Evolutionary conservation across 495 filamentous ascomycete species (phyloP), one percentile per base, ranked within the genome.

Genomic region (Pyrenopolyporus hunteri): DNA sequence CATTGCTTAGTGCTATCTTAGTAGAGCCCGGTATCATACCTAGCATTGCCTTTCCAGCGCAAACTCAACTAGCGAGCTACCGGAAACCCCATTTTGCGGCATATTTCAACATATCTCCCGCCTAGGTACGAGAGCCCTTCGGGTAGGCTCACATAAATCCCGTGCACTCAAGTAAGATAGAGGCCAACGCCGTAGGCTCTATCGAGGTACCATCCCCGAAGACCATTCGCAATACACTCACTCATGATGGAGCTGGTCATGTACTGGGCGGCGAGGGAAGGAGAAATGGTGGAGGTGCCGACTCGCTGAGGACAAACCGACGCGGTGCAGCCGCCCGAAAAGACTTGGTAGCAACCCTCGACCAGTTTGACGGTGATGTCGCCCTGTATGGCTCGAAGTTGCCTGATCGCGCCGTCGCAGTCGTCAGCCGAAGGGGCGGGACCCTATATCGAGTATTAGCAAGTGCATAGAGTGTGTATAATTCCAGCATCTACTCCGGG

Each of bases 181-280:
- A 71, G 57, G 4, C 69, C 69, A 22, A 67, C 51, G 19, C 66
- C 66, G 22, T 42, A 62, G 29, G 20, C 51, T 8, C 69, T 50
- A 13, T 71, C 66, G 7, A 59, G 25, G 43, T 68, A 71, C 69
- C 69, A 71, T 48, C 69, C 69, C 48, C 69, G 66, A 17, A 52
- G 52, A 0, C 69, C 69, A 4, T 71, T 64, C 37, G 66, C 52
- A 31, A 71, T 71, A 49, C 69, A 71, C 52, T 66, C 59, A 1
- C 58, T 37, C 40, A 59, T 62, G 29, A 71, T n/a, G 11, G 59
- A 59, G 11, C 63, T 48, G 14, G 35, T 39, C 57, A 71, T 66
- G 53, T 59, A 64, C 45, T 69, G 59, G 22, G 69, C 63, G 5
- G 69, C 66, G 14, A 53, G n/a, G 0, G 59, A 17, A 35, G 66